Evolutionary conservation across 2,329 filamentous ascomycete genomes (phyloP).

Genomic region (Colletotrichum sp.): DNA sequence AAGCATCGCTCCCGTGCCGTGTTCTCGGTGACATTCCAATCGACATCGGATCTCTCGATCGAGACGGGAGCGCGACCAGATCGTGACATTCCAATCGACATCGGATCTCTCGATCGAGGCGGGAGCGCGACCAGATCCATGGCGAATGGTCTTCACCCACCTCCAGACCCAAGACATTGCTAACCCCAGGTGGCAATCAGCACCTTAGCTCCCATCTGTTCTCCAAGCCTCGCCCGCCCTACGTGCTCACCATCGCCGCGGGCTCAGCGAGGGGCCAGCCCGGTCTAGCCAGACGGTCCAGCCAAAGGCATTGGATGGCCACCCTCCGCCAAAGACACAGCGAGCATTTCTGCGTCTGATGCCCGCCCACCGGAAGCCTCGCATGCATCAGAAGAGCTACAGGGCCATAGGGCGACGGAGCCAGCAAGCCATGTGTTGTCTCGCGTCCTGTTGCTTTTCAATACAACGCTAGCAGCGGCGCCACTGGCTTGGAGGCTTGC

Average conservation of each 20-base stretch:
- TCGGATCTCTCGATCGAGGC: neutral
- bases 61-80: neutral
- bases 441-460: slow-evolving; percentile 8
- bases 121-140: neutral
- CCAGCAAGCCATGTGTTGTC: neutral
- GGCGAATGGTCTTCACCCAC: neutral
- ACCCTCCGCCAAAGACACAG: neutral
- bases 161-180: neutral
- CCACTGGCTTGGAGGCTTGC: slow-evolving; percentile 9
- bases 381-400: neutral
- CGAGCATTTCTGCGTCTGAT: neutral
- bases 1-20: neutral
- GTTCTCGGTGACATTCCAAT: slow-evolving; percentile 8
- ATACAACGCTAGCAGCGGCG: slow-evolving; percentile 8
- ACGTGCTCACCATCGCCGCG: neutral
- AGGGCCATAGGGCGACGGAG: neutral
- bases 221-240: slow-evolving; percentile 1
- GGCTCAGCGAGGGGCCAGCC: neutral
- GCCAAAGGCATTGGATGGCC: neutral
- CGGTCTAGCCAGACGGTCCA: neutral
- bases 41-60: neutral
- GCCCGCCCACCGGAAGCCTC: neutral
- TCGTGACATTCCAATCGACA: neutral
- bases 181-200: neutral
- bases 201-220: neutral